phyloP scores from a whole-genome alignment of 306 rosid species.

The Ziziphus jujuba region DNA sequence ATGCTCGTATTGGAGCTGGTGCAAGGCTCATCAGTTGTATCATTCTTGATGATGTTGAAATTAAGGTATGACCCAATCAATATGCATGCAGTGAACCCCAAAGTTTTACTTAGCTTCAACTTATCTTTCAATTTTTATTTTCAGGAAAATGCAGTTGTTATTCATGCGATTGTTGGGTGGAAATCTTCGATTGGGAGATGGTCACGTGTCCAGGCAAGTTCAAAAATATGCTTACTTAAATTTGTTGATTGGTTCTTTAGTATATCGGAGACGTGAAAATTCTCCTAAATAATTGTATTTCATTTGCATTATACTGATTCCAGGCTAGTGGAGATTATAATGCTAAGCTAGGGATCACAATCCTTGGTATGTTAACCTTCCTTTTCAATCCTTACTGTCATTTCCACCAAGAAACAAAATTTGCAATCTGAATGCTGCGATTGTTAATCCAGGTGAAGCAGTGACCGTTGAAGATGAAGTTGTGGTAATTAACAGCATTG shows the following conservation, averaged over 20 bases:
- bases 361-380: constrained; percentile 59
- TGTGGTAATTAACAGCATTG: constrained; percentile 81
- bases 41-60: constrained; percentile 85
- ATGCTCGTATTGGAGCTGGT: constrained; percentile 95
- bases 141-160: constrained; percentile 88
- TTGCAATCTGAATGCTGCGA: constrained; percentile 12
- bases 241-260: background rate
- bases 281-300: background rate
- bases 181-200: constrained; percentile 87
- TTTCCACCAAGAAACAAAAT: background rate
- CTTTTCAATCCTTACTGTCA: background rate
- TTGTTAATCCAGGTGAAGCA: constrained; percentile 71
- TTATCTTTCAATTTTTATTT: constrained; percentile 13
- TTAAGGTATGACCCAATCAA: constrained; percentile 51
- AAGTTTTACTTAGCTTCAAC: background rate
- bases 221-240: background rate
- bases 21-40: constrained; percentile 88
- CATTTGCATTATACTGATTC: constrained; percentile 17
- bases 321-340: constrained; percentile 91
- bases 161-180: constrained; percentile 95
- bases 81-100: constrained; percentile 10
- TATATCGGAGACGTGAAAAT: background rate
- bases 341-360: constrained; percentile 85
- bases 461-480: constrained; percentile 92
- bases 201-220: constrained; percentile 91